These are phyloP conservation scores for Endoconidiophora polonica DNA, from an alignment of 2,329 filamentous ascomycete genomes.

Conservation along the genomic window DNA sequence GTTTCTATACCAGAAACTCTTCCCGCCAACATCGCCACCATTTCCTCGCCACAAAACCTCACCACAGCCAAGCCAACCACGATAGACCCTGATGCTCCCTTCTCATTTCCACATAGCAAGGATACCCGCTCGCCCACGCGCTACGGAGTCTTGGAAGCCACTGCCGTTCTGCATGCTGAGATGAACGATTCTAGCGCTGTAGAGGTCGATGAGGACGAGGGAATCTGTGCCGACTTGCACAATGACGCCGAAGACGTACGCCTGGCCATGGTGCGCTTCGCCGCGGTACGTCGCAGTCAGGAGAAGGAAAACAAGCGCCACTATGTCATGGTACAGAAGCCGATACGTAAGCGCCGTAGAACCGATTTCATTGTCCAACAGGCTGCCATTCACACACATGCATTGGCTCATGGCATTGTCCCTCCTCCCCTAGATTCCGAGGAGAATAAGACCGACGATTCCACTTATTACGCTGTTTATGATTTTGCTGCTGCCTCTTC, in stretches of 20 bases:
- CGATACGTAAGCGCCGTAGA: background rate
- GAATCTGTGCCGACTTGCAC: background rate
- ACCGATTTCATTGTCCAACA: background rate
- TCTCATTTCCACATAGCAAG: background rate
- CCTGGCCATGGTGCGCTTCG: background rate
- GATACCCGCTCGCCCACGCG: background rate
- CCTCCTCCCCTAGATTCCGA: background rate
- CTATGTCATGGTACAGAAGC: slow-evolving; percentile 1
- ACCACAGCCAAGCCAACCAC: no score
- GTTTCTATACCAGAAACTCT: background rate
- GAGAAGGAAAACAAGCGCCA: background rate
- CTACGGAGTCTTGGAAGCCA: background rate
- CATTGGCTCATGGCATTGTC: background rate
- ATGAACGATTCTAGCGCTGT: background rate
- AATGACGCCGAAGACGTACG: background rate
- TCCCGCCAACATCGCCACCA: background rate
- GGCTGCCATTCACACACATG: background rate
- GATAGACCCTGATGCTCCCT: background rate
- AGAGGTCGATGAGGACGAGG: background rate
- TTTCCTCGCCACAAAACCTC: background rate
- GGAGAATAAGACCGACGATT: background rate
- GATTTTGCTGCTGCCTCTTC: background rate
- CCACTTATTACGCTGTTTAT: background rate
- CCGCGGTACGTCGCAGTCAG: background rate
- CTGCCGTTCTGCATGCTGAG: background rate